Conservation (phyloP, 805 yeast genomes). For the Spathaspora boniae region DNA sequence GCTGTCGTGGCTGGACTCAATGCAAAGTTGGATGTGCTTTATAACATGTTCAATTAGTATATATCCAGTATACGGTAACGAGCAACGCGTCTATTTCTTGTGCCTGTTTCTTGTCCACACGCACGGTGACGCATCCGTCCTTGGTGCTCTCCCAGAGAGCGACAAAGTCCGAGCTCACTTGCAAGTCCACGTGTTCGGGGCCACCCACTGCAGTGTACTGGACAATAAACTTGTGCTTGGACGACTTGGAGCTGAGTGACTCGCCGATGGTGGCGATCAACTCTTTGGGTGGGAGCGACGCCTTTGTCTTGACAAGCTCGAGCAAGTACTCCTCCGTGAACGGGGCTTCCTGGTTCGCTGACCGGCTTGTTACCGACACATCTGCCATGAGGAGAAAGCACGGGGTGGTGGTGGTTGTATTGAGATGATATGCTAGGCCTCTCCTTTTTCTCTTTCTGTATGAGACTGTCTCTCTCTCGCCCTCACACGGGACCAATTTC, state of each 20-base stretch:
- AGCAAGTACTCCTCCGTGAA: constrained; percentile 14
- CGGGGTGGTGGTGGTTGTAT: neutral
- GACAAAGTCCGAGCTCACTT: constrained; percentile 40
- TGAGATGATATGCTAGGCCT: no score
- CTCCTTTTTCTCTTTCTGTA: no score
- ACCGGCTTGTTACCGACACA: constrained; percentile 3
- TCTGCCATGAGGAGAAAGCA: neutral
- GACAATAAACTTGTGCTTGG: constrained; percentile 55
- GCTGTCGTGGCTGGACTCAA: constrained; percentile 10
- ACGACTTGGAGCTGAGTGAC: constrained; percentile 41
- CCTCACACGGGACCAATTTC: no score
- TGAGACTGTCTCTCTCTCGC: no score
- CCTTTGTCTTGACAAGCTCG: constrained; percentile 9
- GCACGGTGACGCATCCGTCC: constrained; percentile 50
- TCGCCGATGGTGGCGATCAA: constrained; percentile 30
- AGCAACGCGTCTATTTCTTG: constrained; percentile 6
- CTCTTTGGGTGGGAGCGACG: constrained; percentile 11
- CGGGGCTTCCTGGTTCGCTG: constrained; percentile 14
- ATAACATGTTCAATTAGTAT: constrained; percentile 13
- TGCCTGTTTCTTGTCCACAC: constrained; percentile 14
- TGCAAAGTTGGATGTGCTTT: constrained; percentile 18
- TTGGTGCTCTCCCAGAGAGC: constrained; percentile 54
- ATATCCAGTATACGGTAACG: constrained; percentile 19
- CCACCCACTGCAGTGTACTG: constrained; percentile 35
- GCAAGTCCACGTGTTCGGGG: constrained; percentile 17